These are phyloP conservation scores for Claviceps sp. DNA, from an alignment of 2,329 filamentous ascomycete genomes.

Conservation along the genomic window DNA sequence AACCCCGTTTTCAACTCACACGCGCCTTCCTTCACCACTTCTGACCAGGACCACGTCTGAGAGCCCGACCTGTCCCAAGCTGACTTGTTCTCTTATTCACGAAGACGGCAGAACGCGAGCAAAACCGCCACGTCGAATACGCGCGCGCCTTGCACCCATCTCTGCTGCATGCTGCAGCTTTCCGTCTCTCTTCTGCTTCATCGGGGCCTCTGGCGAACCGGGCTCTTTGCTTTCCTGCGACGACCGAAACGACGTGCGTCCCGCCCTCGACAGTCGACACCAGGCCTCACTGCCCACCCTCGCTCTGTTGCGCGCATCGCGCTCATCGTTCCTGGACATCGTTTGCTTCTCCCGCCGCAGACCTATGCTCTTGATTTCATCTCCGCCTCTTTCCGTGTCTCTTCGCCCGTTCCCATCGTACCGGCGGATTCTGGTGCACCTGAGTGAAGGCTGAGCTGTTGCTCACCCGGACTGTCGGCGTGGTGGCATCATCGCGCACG, in stretches of 20 bases:
- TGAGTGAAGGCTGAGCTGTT: background rate
- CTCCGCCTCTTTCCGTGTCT: background rate
- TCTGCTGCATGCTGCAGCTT: too few species aligned
- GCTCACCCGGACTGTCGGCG: conserved; percentile 2
- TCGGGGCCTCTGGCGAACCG: background rate
- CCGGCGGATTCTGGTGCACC: conserved; percentile 1
- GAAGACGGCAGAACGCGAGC: too few species aligned
- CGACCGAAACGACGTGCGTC: background rate
- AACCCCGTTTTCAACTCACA: conserved; percentile 1
- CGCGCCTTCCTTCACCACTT: conserved; percentile 1
- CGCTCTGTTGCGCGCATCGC: conserved; percentile 3
- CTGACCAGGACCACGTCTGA: background rate
- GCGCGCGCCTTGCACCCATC: too few species aligned
- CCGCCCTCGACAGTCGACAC: conserved; percentile 10
- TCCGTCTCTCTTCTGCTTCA: background rate
- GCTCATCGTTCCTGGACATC: background rate
- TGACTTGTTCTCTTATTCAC: too few species aligned
- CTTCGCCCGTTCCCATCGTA: conserved; percentile 1
- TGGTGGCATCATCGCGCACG: conserved; percentile 1
- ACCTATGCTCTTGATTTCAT: background rate
- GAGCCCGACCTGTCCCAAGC: too few species aligned
- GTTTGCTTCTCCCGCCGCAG: background rate
- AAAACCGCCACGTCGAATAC: too few species aligned
- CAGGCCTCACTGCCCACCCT: conserved; percentile 2
- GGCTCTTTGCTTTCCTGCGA: background rate